Percentiles rank a stretch among this genome's conserved stretches.
Conservation (phyloP, 768 basidiomycete species). For the Strobilomyces confusus region DNA sequence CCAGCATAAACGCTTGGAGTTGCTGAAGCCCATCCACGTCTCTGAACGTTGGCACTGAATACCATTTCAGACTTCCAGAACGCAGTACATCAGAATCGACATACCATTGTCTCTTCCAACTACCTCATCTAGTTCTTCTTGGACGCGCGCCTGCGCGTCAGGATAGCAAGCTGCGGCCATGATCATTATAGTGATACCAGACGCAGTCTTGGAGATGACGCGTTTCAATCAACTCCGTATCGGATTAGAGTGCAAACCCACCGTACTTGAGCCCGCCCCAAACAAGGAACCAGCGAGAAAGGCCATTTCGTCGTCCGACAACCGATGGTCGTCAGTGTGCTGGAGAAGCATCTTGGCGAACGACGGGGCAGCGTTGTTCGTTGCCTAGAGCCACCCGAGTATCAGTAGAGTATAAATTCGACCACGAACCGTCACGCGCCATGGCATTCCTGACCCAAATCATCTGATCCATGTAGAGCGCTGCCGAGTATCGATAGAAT, state of each 20-base stretch:
- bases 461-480: slow-evolving; percentile 48
- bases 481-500: slow-evolving; percentile 43
- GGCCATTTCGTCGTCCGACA: no score
- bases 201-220: slow-evolving; percentile 35
- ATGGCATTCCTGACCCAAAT: slow-evolving; percentile 40
- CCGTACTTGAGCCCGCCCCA: slow-evolving; percentile 58
- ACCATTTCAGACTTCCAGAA: neutral
- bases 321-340: slow-evolving; percentile 38
- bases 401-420: neutral
- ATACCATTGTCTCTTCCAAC: slow-evolving; percentile 37
- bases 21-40: neutral
- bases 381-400: neutral
- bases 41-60: no score
- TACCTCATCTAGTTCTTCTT: slow-evolving; percentile 50
- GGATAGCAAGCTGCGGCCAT: no score
- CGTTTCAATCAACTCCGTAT: neutral
- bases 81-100: neutral
- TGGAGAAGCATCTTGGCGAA: neutral
- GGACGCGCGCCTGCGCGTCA: slow-evolving; percentile 47
- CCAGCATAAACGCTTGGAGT: no score
- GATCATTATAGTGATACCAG: slow-evolving; percentile 46
- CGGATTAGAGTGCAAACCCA: neutral
- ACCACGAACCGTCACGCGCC: slow-evolving; percentile 20
- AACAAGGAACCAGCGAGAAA: slow-evolving; percentile 57
- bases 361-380: neutral